phyloP scores from a whole-genome alignment of 352 stramenopile genomes.

The Blastocystis hominis region DNA sequence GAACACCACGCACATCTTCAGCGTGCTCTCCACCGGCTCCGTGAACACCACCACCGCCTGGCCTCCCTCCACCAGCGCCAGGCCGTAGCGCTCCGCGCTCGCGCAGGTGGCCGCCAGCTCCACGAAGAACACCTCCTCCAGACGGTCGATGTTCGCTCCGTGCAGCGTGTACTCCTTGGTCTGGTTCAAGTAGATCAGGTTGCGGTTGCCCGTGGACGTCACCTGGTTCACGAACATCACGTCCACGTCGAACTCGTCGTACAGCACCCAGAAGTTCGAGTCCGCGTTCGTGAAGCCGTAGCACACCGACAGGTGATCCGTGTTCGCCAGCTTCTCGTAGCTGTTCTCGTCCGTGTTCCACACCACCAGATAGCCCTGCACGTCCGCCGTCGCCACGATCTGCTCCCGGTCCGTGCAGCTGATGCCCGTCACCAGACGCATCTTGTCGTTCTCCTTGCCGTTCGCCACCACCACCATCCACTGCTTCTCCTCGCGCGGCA shows the following conservation, averaged over 20 bases:
- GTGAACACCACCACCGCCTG: conserved; percentile 5
- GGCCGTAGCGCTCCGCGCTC: background rate
- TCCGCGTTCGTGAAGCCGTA: conserved; percentile 35
- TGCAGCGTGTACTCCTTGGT: conserved; percentile 29
- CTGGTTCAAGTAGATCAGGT: background rate
- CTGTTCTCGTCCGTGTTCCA: conserved; percentile 3
- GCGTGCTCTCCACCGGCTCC: background rate
- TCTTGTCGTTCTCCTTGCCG: background rate
- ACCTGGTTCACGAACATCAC: conserved; percentile 33
- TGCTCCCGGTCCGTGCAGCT: background rate
- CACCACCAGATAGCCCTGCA: background rate
- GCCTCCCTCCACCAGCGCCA: background rate
- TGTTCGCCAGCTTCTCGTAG: background rate
- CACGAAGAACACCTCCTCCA: conserved; percentile 14
- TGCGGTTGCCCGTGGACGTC: conserved; percentile 12
- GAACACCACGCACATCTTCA: conserved; percentile 51
- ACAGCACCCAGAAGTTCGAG: conserved; percentile 31
- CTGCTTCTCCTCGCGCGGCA: background rate
- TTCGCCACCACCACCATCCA: conserved; percentile 35
- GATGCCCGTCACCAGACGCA: conserved; percentile 33
- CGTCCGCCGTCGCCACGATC: background rate
- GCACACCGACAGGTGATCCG: conserved; percentile 9
- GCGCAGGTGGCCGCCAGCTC: background rate
- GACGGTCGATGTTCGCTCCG: background rate
- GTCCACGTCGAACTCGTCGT: conserved; percentile 13